Conservation (phyloP, 345 rosid genomes). For the Lumnitzera littorea region DNA sequence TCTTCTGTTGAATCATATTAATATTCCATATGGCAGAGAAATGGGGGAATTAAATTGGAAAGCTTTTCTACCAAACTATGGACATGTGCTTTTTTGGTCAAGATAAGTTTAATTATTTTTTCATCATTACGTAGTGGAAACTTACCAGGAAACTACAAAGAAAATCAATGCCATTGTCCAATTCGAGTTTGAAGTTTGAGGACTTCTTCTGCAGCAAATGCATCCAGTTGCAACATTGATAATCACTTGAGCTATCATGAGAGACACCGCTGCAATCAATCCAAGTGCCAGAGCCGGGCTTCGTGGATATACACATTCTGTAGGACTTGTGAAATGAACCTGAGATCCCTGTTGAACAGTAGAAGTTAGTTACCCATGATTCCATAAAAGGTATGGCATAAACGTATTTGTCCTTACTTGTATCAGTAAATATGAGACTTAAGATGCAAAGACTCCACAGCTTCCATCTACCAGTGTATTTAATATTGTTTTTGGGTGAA, state of each 20-base stretch:
- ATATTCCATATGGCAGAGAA: too few relatives aligned
- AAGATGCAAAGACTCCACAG: too few relatives aligned
- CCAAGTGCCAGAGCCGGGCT: conserved; percentile 74
- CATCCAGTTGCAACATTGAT: conserved; percentile 60
- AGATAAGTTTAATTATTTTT: background rate
- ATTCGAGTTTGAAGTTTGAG: conserved; percentile 42
- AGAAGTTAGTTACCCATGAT: conserved; percentile 1
- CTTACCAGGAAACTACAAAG: conserved; percentile 79
- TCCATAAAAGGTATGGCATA: background rate
- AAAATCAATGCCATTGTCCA: conserved; percentile 58
- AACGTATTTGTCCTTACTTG: background rate
- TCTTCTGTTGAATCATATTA: too few relatives aligned
- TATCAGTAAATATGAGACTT: too few relatives aligned
- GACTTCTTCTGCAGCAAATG: conserved; percentile 63
- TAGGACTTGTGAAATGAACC: conserved; percentile 31
- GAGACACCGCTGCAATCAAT: conserved; percentile 53
- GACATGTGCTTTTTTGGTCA: background rate
- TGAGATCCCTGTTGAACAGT: conserved; percentile 49
- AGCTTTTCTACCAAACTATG: too few relatives aligned
- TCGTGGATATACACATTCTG: conserved; percentile 56
- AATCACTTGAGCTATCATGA: conserved; percentile 59
- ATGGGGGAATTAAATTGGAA: too few relatives aligned
- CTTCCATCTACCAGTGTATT: too few relatives aligned
- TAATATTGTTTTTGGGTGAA: too few relatives aligned
- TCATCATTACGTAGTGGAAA: background rate